Base-by-base conservation (phyloP, 441 rosid species). In the Raphanus hybrid region DNA sequence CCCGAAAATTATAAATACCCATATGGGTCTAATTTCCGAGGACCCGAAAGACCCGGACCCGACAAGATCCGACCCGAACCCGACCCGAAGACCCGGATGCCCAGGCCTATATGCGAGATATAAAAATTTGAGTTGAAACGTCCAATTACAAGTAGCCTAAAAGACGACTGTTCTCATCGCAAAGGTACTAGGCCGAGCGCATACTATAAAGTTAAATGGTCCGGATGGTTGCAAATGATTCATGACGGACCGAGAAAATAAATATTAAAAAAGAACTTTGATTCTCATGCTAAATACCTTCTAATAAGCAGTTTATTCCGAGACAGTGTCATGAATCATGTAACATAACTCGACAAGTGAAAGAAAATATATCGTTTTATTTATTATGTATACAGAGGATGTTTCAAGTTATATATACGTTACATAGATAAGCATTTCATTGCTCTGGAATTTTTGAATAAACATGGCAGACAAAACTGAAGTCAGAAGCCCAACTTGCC, bases 401-500 rank as follows among this genome's bases (percentile, higher is more conserved):
- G 61, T 7, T 50, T 50, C n/a, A 62, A 66, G 61, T 34, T 69
- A 54, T 69, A 57, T 64, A 48, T 65, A 64, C 23, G 41, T 75
- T 64, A 69, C 79, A 70, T 29, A 29, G 52, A 65, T 39, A 39
- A 66, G 74, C 61, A 65, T 41, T 67, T 71, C 69, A 66, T 12
- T 60, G 61, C 73, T 60, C 76, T 65, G 73, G 32, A 75, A 26
- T 3, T 20, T 63, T 32, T 5, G 75, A 64, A 45, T 57, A 78
- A 55, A 70, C 76, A 74, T 74, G 73, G 82, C 70, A 80, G 64
- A 67, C 87, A 77, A 86, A 86, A 86, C 80, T 71, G 84, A 83
- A 67, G 77, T 67, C 72, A 78, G 77, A 52, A 64, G 45, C 68
- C 61, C 62, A 34, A 81, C 79, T 69, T 72, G 72, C 66, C 78